Conservation (phyloP, 495 filamentous ascomycete genomes). For the Darksidea phi region DNA sequence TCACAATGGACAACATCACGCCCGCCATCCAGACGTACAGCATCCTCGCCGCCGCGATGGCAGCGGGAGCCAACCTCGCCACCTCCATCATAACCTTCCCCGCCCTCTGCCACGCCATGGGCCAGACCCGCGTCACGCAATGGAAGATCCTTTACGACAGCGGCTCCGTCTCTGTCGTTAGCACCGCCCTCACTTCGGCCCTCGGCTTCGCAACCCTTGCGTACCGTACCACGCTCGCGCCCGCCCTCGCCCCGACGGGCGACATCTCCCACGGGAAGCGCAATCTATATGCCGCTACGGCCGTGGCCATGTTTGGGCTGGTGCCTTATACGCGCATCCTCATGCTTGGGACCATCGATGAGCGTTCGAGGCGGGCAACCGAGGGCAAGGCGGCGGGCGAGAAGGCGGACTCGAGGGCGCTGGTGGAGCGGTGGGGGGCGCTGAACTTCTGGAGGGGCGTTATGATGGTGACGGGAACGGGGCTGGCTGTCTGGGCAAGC, state of each 20-base stretch:
- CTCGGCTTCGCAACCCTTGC: constrained; percentile 15
- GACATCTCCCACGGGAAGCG: neutral
- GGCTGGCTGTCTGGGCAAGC: constrained; percentile 8
- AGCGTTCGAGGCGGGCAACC: constrained; percentile 7
- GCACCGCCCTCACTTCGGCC: constrained; percentile 12
- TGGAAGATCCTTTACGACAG: constrained; percentile 9
- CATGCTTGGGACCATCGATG: constrained; percentile 6
- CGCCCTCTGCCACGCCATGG: neutral
- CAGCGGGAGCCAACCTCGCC: constrained; percentile 16
- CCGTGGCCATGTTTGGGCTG: constrained; percentile 6
- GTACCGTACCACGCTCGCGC: neutral
- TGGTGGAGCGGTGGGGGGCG: constrained; percentile 22
- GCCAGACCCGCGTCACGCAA: neutral
- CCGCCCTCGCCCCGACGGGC: neutral
- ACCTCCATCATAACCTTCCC: constrained; percentile 20
- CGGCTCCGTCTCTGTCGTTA: constrained; percentile 12
- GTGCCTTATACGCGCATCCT: constrained; percentile 20
- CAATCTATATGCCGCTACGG: constrained; percentile 16
- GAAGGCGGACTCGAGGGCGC: neutral
- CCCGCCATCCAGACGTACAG: constrained; percentile 18
- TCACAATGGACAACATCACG: constrained; percentile 1
- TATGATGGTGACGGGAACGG: constrained; percentile 9
- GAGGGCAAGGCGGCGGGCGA: neutral
- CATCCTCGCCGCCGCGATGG: constrained; percentile 12
- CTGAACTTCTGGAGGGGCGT: constrained; percentile 7